Conservation (phyloP, 179 eudicot species). For the Silene noctiflora region DNA sequence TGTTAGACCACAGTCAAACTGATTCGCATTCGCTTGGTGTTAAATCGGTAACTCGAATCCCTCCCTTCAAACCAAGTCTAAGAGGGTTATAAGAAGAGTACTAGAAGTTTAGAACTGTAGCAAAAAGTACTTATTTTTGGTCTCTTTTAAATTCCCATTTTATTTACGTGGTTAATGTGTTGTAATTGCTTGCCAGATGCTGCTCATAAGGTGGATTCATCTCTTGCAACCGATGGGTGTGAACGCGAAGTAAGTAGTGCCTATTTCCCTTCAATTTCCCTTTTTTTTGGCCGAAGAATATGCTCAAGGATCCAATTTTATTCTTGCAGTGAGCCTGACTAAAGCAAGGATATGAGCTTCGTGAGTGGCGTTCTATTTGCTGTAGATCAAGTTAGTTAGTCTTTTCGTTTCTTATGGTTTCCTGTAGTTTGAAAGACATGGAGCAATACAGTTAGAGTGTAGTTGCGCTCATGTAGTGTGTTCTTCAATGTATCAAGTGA, state of each 20-base stretch:
- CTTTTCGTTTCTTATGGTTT: neutral
- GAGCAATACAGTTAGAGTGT: neutral
- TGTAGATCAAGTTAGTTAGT: neutral
- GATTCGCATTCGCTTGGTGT: neutral
- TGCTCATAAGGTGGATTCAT: slow-evolving; percentile 22
- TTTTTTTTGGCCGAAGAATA: neutral
- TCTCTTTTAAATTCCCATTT: neutral
- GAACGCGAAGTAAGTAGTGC: slow-evolving; percentile 23
- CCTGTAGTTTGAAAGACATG: neutral
- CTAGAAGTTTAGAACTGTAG: neutral
- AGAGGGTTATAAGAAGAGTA: neutral
- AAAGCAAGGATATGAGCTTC: slow-evolving; percentile 3
- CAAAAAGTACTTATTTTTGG: neutral
- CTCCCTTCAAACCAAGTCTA: neutral
- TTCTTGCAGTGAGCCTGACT: slow-evolving; percentile 24
- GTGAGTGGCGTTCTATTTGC: neutral
- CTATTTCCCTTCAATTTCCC: neutral
- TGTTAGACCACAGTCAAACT: neutral
- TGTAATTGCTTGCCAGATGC: slow-evolving; percentile 7
- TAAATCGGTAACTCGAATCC: neutral
- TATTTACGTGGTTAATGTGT: neutral
- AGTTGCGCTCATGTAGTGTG: neutral
- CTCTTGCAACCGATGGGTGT: slow-evolving; percentile 19
- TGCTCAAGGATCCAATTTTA: neutral
- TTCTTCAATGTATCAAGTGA: neutral